Evolutionary conservation across 176 grass and related monocot genomes (phyloP).

Genomic region (Triticum urartu): DNA sequence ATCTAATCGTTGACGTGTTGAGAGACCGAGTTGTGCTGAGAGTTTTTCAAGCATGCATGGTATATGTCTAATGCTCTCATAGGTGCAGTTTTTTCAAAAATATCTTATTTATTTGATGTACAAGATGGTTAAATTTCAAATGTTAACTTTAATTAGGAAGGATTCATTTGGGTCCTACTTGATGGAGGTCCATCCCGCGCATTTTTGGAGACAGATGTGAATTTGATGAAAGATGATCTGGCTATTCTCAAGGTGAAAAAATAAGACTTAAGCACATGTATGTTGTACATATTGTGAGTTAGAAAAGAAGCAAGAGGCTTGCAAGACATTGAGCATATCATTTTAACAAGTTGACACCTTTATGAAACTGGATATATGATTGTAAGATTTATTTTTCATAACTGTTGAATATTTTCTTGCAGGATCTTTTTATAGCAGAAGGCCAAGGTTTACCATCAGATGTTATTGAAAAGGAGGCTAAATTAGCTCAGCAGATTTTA

Average conservation of each 20-base stretch:
- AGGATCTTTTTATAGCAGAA: conserved; percentile 94
- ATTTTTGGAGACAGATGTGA: conserved; percentile 74
- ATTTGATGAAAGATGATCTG: conserved; percentile 77
- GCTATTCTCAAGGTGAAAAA: conserved; percentile 70
- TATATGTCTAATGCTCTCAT: conserved; percentile 36
- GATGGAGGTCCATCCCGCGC: conserved; percentile 86
- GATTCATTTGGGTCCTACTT: conserved; percentile 75
- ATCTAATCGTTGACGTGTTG: conserved; percentile 73
- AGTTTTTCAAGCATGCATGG: conserved; percentile 86
- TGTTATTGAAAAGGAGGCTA: conserved; percentile 72
- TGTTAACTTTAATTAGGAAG: conserved; percentile 56
- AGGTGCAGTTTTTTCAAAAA: background rate
- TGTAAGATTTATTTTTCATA: conserved; percentile 23
- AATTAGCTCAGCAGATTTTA: conserved; percentile 66
- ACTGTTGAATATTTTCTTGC: conserved; percentile 31
- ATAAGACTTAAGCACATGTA: conserved; percentile 4
- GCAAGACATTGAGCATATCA: background rate
- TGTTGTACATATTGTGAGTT: conserved; percentile 1
- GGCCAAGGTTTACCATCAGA: conserved; percentile 83
- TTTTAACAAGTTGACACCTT: conserved; percentile 13
- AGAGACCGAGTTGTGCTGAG: conserved; percentile 86
- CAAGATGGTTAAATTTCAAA: conserved; percentile 19
- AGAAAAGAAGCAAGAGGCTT: conserved; percentile 15
- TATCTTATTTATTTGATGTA: conserved; percentile 21
- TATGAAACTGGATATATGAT: background rate